Conservation (phyloP, 192 early-diverging fungal species). For the Glomus cerebriforme region DNA sequence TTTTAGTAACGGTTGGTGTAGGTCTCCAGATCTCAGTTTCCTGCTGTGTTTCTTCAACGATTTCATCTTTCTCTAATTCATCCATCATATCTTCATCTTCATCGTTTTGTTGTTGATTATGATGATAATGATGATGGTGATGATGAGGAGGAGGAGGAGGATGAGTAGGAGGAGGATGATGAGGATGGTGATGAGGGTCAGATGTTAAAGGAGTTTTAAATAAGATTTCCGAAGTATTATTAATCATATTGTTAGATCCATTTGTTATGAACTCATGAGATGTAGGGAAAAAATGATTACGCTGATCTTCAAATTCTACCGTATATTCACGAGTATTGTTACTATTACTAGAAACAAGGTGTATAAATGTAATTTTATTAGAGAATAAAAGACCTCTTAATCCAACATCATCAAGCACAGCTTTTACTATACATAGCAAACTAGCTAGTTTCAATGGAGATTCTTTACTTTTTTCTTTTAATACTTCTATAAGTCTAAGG, state of each 20-base stretch:
- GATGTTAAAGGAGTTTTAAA: background rate
- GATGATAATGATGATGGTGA: background rate
- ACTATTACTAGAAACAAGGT: background rate
- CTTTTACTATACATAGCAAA: conserved; percentile 11
- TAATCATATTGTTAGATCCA: background rate
- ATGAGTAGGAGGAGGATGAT: background rate
- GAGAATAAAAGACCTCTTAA: conserved; percentile 16
- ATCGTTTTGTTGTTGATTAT: conserved; percentile 4
- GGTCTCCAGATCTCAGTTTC: conserved; percentile 15
- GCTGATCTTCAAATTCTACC: conserved; percentile 20
- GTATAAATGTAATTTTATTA: conserved; percentile 26
- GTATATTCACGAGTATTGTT: conserved; percentile 13
- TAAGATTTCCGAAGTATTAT: background rate
- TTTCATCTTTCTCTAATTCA: conserved; percentile 32
- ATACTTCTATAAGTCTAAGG: conserved; percentile 8
- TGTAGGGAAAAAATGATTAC: background rate
- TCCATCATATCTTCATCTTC: conserved; percentile 30
- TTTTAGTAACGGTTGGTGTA: background rate
- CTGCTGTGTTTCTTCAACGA: background rate
- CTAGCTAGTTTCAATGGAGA: conserved; percentile 25
- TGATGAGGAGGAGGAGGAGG: too few relatives aligned
- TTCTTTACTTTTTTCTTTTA: conserved; percentile 28
- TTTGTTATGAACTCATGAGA: background rate
- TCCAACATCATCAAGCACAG: conserved; percentile 24
- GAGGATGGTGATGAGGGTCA: background rate